Percentiles rank a stretch among this genome's conserved stretches.
These are phyloP conservation scores for Pisolithus tinctorius DNA, from an alignment of 768 basidiomycete species.

Conservation along the genomic window DNA sequence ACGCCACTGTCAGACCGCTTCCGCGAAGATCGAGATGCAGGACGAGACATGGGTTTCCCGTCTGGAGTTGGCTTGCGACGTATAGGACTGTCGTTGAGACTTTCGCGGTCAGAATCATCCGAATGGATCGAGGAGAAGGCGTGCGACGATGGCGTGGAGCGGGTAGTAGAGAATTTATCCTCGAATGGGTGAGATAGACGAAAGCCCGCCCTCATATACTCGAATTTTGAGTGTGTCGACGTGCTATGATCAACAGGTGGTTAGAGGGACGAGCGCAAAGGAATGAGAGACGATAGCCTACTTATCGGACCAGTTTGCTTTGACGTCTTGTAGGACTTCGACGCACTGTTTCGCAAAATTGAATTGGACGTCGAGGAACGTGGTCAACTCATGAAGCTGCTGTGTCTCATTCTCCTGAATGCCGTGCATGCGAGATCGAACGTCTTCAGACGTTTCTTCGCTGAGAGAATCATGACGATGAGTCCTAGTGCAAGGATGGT, in stretches of 20 bases:
- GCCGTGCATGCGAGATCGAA: constrained; percentile 69
- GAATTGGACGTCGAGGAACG: constrained; percentile 67
- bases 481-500: neutral
- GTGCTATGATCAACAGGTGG: constrained; percentile 15
- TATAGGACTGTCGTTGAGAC: constrained; percentile 9
- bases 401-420: constrained; percentile 76
- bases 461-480: constrained; percentile 35
- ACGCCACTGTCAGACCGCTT: constrained; percentile 56
- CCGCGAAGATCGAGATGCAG: constrained; percentile 54
- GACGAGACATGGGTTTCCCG: constrained; percentile 41
- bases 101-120: constrained; percentile 34
- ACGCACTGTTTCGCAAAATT: constrained; percentile 69
- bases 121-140: constrained; percentile 14
- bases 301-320: constrained; percentile 61
- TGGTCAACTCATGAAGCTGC: constrained; percentile 64
- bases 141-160: constrained; percentile 26
- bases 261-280: neutral
- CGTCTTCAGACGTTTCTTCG: constrained; percentile 81
- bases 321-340: constrained; percentile 66
- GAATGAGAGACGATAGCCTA: constrained; percentile 25
- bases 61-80: constrained; percentile 39
- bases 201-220: constrained; percentile 13
- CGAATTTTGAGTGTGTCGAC: constrained; percentile 23
- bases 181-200: constrained; percentile 12
- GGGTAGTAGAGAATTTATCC: constrained; percentile 26